Base-by-base conservation (phyloP, 192 early-diverging fungal species). In the Gamsiella multidivaricata region DNA sequence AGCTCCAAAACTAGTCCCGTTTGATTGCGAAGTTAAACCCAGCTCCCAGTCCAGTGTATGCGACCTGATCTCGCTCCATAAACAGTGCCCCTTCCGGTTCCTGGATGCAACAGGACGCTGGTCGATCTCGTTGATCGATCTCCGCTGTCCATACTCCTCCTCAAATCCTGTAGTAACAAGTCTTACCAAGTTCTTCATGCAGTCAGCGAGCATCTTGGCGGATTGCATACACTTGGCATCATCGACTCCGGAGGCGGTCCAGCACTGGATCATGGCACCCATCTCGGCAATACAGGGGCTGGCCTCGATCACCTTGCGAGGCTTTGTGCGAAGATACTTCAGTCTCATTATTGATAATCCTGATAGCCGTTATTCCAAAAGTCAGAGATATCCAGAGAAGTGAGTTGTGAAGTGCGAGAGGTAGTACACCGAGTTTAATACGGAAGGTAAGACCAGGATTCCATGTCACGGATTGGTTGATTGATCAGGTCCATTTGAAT, bases 251-350 rank as follows among this genome's bases (percentile, higher is more conserved):
- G 80, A 70, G 53, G 79, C 80, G 31, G 87, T 80, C 87, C 87
- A 89, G 69, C 87, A 89, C 67, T 87, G 84, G 72, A 89, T 81
- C 68, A 89, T 71, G 34, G 85, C 81, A 39, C 86, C 85, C 80
- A 87, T 84, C 82, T 89, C 87, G 20, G 61, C 83, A 41, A 84
- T 80, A 51, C 87, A 89, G 28, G 83, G 82, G 63, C 84, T 84
- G 36, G 83, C 70, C 71, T 87, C 70, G 32, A 83, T 41, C 36
- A 86, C 61, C 79, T 87, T 89, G 65, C 82, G 81, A 59, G 87
- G 86, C 56, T 83, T 80, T 51, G 87, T 83, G 73, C 85, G 85
- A 32, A 89, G 84, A 61, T 85, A 81, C 75, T 88, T 85, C 52
- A 88, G 81, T 74, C 84, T 88, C 87, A 88, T 88, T 23, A 17